Base-by-base conservation (phyloP, 306 rosid genomes). In the Erythrophleum fordii region DNA sequence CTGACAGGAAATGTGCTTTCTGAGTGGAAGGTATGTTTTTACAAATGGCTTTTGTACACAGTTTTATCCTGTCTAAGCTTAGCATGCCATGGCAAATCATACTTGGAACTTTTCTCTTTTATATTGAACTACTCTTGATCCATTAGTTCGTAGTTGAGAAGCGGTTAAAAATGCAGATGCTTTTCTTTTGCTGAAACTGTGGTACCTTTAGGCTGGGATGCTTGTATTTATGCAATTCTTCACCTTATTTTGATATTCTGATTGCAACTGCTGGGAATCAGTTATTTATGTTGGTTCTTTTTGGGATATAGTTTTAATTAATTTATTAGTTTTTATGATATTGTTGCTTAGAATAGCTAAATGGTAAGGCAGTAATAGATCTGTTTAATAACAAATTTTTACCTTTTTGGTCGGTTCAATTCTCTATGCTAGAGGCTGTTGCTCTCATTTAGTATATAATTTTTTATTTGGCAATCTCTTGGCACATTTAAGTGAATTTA, bases 1-100 rank as follows among this genome's bases (percentile, higher is more conserved):
- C 87, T 93, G 85, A 91, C 96, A 20, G 97, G 98, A 87, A 95
- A 93, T 88, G 86, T 95, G 72, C 88, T 95, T 60, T 91, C 91
- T 12, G 91, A 93, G 66, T 93, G 99, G 99, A 90, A 87, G 97
- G 99, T 95, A 85, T 73, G 69, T 78, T 76, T n/a, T 62, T 41
- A 9, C 52, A 41, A 84, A 77, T 64, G 39, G 81, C 28, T 70
- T 82, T 79, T 70, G 20, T 84, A 35, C 39, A 14, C 48, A 35
- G 41, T 69, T 72, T 58, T 71, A 51, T 72, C 51, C 49, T 53
- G 59, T 77, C 51, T 2, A 76, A 66, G 73, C 62, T 69, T 72
- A 70, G 56, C 53, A 75, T n/a, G n/a, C n/a, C n/a, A n/a, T n/a
- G n/a, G n/a, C n/a, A n/a, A n/a, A n/a, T n/a, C n/a, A n/a, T n/a